Percentiles rank a stretch among this genome's conserved stretches.
Conservation (phyloP, 2,329 filamentous ascomycete genomes). For the Colletotrichum tofieldiae region DNA sequence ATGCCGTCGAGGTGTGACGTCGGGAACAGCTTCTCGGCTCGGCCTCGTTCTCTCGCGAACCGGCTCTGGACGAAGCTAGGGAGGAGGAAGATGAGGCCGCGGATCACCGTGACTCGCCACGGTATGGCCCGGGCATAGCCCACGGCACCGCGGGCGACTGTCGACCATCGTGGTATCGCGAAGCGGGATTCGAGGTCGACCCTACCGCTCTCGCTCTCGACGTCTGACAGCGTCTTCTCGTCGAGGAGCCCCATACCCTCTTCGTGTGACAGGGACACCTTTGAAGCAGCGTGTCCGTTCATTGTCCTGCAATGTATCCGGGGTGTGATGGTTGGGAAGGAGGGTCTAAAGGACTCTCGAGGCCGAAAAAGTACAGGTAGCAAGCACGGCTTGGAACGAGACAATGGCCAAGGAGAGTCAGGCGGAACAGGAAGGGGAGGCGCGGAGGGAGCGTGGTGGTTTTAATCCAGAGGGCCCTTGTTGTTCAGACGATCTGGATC, state of each 20-base stretch:
- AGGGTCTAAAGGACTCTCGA: constrained; percentile 17
- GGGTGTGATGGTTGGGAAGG: not conserved
- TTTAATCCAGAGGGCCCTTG: constrained; percentile 30
- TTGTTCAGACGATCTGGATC: constrained; percentile 41
- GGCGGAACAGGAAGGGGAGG: constrained; percentile 18
- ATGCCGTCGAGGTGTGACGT: constrained; percentile 73
- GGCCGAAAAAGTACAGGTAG: constrained; percentile 4
- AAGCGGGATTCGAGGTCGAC: constrained; percentile 57
- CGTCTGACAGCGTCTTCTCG: constrained; percentile 60
- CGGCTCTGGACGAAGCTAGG: constrained; percentile 68
- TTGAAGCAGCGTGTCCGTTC: constrained; percentile 56
- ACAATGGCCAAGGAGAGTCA: constrained; percentile 28
- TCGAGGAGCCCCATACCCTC: constrained; percentile 63
- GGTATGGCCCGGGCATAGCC: constrained; percentile 52
- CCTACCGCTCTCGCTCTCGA: constrained; percentile 59
- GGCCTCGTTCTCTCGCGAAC: constrained; percentile 58
- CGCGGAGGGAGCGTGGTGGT: constrained; percentile 28
- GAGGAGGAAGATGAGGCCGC: constrained; percentile 62
- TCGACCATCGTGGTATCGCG: constrained; percentile 51
- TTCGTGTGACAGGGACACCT: constrained; percentile 56
- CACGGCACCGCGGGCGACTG: constrained; percentile 50
- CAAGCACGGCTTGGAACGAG: constrained; percentile 25
- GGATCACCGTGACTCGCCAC: constrained; percentile 57
- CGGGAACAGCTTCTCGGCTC: constrained; percentile 61
- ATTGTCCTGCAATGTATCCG: constrained; percentile 54